Evolutionary conservation across 768 basidiomycete species (phyloP).

Genomic region (Mycena amicta): DNA sequence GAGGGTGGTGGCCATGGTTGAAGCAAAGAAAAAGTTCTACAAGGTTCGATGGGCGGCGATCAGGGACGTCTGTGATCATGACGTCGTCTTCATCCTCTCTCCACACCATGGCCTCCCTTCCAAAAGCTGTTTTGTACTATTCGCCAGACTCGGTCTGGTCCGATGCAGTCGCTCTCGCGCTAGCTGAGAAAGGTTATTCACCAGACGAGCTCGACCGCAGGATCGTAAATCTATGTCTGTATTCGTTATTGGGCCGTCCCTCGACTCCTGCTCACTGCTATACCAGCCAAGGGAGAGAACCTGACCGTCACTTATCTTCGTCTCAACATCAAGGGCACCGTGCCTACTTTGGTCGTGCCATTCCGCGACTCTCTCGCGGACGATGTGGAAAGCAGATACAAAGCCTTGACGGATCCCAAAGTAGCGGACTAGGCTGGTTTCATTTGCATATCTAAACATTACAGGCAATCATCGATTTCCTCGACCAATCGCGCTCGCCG

Average conservation of each 20-base stretch:
- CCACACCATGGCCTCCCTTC: constrained; percentile 40
- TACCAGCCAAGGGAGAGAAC: constrained; percentile 77
- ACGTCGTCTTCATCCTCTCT: constrained; percentile 5
- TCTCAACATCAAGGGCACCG: constrained; percentile 77
- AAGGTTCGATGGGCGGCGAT: constrained; percentile 6
- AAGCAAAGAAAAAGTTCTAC: constrained; percentile 6
- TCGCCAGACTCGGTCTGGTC: constrained; percentile 64
- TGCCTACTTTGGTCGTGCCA: constrained; percentile 87
- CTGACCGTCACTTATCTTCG: constrained; percentile 75
- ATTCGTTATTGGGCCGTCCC: no score
- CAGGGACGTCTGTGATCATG: not conserved
- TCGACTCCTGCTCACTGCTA: no score
- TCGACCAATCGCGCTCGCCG: constrained; percentile 80
- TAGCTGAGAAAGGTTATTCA: constrained; percentile 84
- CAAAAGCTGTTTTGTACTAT: constrained; percentile 85
- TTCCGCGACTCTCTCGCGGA: constrained; percentile 68
- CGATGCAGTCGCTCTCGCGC: constrained; percentile 57
- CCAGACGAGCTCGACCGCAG: constrained; percentile 73
- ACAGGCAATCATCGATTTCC: constrained; percentile 75
- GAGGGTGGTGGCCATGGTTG: constrained; percentile 35
- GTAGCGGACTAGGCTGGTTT: constrained; percentile 36
- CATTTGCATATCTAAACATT: not conserved
- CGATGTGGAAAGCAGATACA: constrained; percentile 78
- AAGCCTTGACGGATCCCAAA: constrained; percentile 75
- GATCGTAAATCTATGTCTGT: constrained; percentile 62